Base-by-base conservation (phyloP, 1,139 yeast genomes). In the Geotrichum aggregatum region DNA sequence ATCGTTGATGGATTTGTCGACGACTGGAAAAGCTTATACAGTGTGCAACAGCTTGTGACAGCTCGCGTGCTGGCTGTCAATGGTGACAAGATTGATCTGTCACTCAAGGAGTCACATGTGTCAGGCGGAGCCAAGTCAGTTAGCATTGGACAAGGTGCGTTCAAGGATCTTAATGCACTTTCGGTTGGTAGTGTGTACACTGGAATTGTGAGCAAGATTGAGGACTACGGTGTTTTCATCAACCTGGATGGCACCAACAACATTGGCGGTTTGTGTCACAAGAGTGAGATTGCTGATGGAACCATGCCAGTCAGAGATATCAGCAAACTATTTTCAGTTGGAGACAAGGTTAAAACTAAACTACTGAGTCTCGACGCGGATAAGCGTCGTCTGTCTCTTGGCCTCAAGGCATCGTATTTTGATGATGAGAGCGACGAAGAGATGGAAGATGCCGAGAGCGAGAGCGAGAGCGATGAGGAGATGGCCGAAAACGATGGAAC, bases 321-420 rank as follows among this genome's bases (percentile, higher is more conserved):
- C 39, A 60, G 71, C 19, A 73, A 81, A 18, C 75, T 91, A 56
- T 89, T 91, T 68, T 83, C 86, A 51, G 87, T 82, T 63, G 97
- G 97, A 59, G 97, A 91, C 67, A 77, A 86, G 59, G 97, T 91
- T 44, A 87, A 87, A 71, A 95, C 87, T 41, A 85, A 84, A 71
- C 75, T 92, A 34, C 74, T 91, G 61, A 76, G 75, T 44, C 75
- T 84, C 44, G 83, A 87, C 63, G 55, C 63, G 3, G 80, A 74
- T 18, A 88, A 85, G 76, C 83, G 82, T 58, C 89, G 86, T 65
- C 66, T 91, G 44, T 83, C 95, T 0, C 77, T 91, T 55, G 96
- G 98, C 59, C 83, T 91, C 89, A 92, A 89, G 72, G 97, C 97
- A 1, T 87, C 96, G 3, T 88, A 84, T 70, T 91, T 92, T 68